Conservation (phyloP, 345 rosid genomes). For the Arabis alpina region DNA sequence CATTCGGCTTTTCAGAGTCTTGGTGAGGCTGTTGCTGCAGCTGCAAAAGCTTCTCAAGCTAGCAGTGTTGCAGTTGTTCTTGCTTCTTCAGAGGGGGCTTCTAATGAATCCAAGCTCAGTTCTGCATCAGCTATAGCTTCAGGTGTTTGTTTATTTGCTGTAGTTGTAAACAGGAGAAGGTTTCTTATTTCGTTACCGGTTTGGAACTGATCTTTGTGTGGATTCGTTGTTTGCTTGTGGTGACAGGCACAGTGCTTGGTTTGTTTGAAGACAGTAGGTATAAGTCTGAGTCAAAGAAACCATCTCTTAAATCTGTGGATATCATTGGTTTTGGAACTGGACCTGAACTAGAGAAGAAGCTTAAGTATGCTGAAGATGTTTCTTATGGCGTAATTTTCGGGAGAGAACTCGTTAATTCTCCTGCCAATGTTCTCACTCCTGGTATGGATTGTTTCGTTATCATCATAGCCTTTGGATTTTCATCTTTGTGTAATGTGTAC, state of each 20-base stretch:
- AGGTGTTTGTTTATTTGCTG: slow-evolving; percentile 45
- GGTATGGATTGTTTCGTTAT: slow-evolving; percentile 50
- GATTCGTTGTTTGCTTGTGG: slow-evolving; percentile 6
- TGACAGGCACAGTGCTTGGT: slow-evolving; percentile 75
- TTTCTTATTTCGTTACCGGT: not conserved
- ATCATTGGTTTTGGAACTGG: slow-evolving; percentile 89
- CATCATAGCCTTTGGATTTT: not conserved
- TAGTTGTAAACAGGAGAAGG: not conserved
- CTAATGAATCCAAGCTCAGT: slow-evolving; percentile 61
- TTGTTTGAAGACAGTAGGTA: slow-evolving; percentile 77
- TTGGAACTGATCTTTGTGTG: slow-evolving; percentile 18
- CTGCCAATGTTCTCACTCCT: slow-evolving; percentile 94
- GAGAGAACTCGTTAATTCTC: slow-evolving; percentile 91
- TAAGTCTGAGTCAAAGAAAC: slow-evolving; percentile 77
- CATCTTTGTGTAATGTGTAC: not conserved
- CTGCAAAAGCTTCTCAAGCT: slow-evolving; percentile 84
- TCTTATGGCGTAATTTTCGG: slow-evolving; percentile 78
- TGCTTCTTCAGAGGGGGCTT: slow-evolving; percentile 61
- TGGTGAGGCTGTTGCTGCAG: slow-evolving; percentile 85
- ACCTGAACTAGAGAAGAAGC: slow-evolving; percentile 79
- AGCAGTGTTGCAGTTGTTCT: slow-evolving; percentile 62
- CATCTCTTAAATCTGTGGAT: slow-evolving; percentile 72
- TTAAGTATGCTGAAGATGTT: slow-evolving; percentile 82
- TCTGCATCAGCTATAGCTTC: slow-evolving; percentile 86
- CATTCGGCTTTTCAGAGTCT: slow-evolving; percentile 60